phyloP scores from a whole-genome alignment of 768 basidiomycete species.

The Royoungia palumana region DNA sequence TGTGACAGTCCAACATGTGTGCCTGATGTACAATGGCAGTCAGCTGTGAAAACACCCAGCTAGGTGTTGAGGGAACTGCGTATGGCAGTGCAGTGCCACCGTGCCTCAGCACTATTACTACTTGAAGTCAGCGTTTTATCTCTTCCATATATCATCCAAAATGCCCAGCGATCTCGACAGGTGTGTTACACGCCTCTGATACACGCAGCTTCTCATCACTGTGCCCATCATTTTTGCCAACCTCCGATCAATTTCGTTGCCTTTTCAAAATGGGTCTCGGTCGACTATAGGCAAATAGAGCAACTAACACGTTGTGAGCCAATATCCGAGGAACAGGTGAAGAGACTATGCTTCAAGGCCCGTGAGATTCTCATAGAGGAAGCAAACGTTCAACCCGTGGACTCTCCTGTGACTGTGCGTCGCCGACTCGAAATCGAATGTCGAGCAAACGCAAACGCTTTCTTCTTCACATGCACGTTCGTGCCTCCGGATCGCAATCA shows the following conservation, averaged over 20 bases:
- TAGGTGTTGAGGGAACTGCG: too few species aligned
- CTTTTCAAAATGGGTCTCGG: constrained; percentile 14
- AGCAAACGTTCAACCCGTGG: constrained; percentile 94
- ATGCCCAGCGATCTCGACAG: constrained; percentile 60
- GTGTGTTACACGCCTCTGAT: constrained; percentile 39
- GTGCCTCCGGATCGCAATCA: background rate
- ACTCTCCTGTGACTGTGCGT: constrained; percentile 91
- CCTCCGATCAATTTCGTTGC: constrained; percentile 25
- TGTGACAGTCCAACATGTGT: constrained; percentile 16
- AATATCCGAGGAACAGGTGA: constrained; percentile 95
- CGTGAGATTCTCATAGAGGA: constrained; percentile 97
- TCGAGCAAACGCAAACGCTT: constrained; percentile 5
- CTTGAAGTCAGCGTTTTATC: constrained; percentile 34
- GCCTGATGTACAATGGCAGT: constrained; percentile 24
- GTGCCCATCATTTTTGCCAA: constrained; percentile 20
- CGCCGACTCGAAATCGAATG: background rate
- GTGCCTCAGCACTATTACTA: constrained; percentile 25
- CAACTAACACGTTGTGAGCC: constrained; percentile 92
- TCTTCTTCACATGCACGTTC: constrained; percentile 1
- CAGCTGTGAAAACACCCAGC: constrained; percentile 11
- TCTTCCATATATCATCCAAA: constrained; percentile 13
- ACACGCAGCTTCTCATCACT: constrained; percentile 23
- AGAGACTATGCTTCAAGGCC: constrained; percentile 91
- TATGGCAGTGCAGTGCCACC: constrained; percentile 28
- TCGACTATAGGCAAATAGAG: constrained; percentile 76